Evolutionary conservation across 257 asterid genomes (phyloP).

Genomic region (Penstemon barbatus): DNA sequence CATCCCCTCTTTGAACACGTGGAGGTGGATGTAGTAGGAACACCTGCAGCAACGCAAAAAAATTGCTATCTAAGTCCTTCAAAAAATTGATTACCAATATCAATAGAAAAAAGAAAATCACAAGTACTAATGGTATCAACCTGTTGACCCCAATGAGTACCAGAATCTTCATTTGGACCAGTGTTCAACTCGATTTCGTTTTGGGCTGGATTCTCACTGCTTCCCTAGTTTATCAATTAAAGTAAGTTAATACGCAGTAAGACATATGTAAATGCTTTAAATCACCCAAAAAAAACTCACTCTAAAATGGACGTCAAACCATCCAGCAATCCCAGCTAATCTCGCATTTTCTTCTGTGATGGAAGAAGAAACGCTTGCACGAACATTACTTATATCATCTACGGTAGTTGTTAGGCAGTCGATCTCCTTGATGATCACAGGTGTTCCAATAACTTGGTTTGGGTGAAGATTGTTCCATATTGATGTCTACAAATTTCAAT

Average conservation of each 20-base stretch:
- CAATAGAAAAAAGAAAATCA: slow-evolving; percentile 14
- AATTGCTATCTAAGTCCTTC: slow-evolving; percentile 2
- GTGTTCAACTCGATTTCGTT: slow-evolving; percentile 77
- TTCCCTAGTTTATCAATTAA: slow-evolving; percentile 53
- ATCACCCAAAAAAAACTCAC: slow-evolving; percentile 46
- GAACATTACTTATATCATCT: slow-evolving; percentile 55
- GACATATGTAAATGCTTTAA: slow-evolving; percentile 5
- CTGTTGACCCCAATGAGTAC: slow-evolving; percentile 99
- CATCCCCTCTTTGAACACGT: slow-evolving; percentile 52
- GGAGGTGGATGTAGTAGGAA: slow-evolving; percentile 73
- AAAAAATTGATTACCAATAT: slow-evolving; percentile 8
- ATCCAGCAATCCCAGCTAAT: slow-evolving; percentile 90
- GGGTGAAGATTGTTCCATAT: slow-evolving; percentile 87
- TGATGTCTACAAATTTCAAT: slow-evolving; percentile 61
- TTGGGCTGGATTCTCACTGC: slow-evolving; percentile 64
- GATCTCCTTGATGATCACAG: slow-evolving; percentile 69
- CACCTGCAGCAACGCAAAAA: slow-evolving; percentile 50
- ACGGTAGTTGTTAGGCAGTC: slow-evolving; percentile 75
- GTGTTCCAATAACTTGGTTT: slow-evolving; percentile 77
- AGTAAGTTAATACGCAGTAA: slow-evolving; percentile 10
- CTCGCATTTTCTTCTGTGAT: slow-evolving; percentile 60
- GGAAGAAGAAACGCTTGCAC: slow-evolving; percentile 60
- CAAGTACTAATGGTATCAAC: slow-evolving; percentile 30
- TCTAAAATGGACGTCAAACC: slow-evolving; percentile 99
- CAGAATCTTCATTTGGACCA: slow-evolving; percentile 66